These are phyloP conservation scores for Diaporthe vexans DNA, from an alignment of 2,329 filamentous ascomycete species.

Conservation along the genomic window DNA sequence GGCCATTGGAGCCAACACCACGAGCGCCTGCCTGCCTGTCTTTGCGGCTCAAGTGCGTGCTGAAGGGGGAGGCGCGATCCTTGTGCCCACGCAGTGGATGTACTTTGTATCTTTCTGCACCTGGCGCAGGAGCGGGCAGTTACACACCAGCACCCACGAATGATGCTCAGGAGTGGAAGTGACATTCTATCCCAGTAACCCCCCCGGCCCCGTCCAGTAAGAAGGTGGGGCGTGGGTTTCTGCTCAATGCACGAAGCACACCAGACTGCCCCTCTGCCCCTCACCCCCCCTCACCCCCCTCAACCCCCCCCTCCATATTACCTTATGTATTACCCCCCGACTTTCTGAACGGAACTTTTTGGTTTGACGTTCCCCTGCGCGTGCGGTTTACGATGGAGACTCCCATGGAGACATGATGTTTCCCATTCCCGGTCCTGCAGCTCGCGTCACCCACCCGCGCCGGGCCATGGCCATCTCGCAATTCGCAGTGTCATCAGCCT, in stretches of 20 bases:
- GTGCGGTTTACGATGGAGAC: slow-evolving; percentile 15
- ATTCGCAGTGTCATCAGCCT: slow-evolving; percentile 28
- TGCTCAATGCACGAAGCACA: slow-evolving; percentile 28
- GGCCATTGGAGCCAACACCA: slow-evolving; percentile 16
- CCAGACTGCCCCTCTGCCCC: slow-evolving; percentile 5
- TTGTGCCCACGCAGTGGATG: slow-evolving; percentile 11
- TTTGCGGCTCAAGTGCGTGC: slow-evolving; percentile 25
- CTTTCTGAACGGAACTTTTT: slow-evolving; percentile 3
- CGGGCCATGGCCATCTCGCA: slow-evolving; percentile 20
- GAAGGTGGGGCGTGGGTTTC: slow-evolving; percentile 7
- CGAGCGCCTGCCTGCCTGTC: background rate
- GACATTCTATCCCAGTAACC: background rate
- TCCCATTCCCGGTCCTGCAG: slow-evolving; percentile 20
- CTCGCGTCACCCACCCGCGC: slow-evolving; percentile 1
- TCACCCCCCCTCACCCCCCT: background rate
- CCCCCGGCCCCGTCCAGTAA: too few relatives aligned
- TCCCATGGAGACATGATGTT: slow-evolving; percentile 2
- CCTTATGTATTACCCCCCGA: slow-evolving; percentile 26
- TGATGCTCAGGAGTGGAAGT: slow-evolving; percentile 1
- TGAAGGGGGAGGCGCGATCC: slow-evolving; percentile 18
- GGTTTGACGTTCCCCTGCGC: background rate
- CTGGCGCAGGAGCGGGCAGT: background rate
- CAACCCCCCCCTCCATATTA: slow-evolving; percentile 15
- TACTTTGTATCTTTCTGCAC: slow-evolving; percentile 4
- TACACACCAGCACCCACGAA: background rate